Conservation (phyloP, 2,329 filamentous ascomycete species). For the Chrysoporthe puriensis region DNA sequence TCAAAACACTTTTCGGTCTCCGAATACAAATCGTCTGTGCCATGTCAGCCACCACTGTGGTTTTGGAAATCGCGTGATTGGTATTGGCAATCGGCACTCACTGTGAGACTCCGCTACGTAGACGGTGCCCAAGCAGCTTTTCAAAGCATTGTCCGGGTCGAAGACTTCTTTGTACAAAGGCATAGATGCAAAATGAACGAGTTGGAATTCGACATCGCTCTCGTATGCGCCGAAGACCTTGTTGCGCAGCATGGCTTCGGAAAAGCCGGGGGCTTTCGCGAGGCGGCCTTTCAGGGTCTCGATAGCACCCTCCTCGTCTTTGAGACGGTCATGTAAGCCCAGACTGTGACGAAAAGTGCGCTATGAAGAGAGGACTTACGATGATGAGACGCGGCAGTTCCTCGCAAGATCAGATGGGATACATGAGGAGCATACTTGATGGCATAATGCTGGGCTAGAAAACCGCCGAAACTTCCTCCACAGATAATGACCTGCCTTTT, state of each 20-base stretch:
- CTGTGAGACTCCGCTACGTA: conserved; percentile 44
- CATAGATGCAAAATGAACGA: conserved; percentile 43
- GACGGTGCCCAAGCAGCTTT: conserved; percentile 35
- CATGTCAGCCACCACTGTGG: neutral
- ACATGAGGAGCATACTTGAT: conserved; percentile 41
- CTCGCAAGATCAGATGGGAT: conserved; percentile 41
- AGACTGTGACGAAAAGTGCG: neutral
- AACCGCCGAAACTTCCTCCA: conserved; percentile 46
- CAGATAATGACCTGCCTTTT: conserved; percentile 38
- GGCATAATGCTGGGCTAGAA: conserved; percentile 44
- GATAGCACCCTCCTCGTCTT: conserved; percentile 42
- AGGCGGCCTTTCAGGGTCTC: conserved; percentile 38
- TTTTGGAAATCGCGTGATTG: neutral
- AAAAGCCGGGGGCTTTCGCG: conserved; percentile 41
- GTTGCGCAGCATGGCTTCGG: conserved; percentile 41
- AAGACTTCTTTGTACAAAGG: conserved; percentile 43
- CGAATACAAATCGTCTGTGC: conserved; percentile 41
- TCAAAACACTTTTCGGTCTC: conserved; percentile 44
- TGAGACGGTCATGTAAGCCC: neutral
- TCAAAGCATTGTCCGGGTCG: conserved; percentile 39
- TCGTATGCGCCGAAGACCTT: conserved; percentile 44
- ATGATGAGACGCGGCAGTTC: conserved; percentile 43
- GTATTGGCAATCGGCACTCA: conserved; percentile 27
- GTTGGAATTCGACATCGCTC: conserved; percentile 43
- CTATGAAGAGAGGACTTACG: conserved; percentile 30